Percentiles rank a stretch among this genome's conserved stretches.
These are phyloP conservation scores for Phyllostachys edulis DNA, from an alignment of 176 grass and related monocot genomes.

Conservation along the genomic window DNA sequence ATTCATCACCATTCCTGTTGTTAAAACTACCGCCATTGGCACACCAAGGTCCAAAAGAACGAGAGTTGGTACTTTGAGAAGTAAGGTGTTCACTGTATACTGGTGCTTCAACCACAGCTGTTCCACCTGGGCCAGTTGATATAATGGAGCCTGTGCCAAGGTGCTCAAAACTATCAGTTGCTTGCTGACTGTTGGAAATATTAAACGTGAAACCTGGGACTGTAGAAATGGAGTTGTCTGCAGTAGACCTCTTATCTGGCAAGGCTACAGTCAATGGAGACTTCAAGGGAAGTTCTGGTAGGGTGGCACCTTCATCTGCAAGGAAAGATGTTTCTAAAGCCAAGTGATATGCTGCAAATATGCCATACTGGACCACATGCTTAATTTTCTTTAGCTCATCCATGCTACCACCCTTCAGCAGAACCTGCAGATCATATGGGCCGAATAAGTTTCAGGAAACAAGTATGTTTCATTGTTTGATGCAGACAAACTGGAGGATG, in stretches of 20 bases:
- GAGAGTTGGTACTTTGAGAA: slow-evolving; percentile 22
- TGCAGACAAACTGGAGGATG: slow-evolving; percentile 6
- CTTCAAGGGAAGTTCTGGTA: slow-evolving; percentile 70
- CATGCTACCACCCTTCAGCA: slow-evolving; percentile 81
- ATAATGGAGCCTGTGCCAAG: slow-evolving; percentile 18
- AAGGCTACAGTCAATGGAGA: slow-evolving; percentile 78
- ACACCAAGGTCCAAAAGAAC: slow-evolving; percentile 22
- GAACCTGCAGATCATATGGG: slow-evolving; percentile 54
- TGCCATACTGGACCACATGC: slow-evolving; percentile 86
- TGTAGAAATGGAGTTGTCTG: slow-evolving; percentile 66
- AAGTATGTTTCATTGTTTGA: neutral
- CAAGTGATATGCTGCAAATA: slow-evolving; percentile 96
- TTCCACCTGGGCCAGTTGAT: slow-evolving; percentile 28
- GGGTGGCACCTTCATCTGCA: slow-evolving; percentile 84
- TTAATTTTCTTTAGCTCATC: slow-evolving; percentile 95
- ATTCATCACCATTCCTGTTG: slow-evolving; percentile 28
- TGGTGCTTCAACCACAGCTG: slow-evolving; percentile 15
- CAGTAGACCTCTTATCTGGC: slow-evolving; percentile 62
- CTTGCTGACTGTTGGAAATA: slow-evolving; percentile 33
- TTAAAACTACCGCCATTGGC: slow-evolving; percentile 26
- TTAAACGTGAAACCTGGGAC: slow-evolving; percentile 60
- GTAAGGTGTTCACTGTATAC: slow-evolving; percentile 27
- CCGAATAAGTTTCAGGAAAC: slow-evolving; percentile 10
- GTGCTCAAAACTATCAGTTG: slow-evolving; percentile 31
- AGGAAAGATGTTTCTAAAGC: slow-evolving; percentile 98